These are phyloP conservation scores for Quercus engelmannii DNA, from an alignment of 306 rosid genomes.

Conservation along the genomic window DNA sequence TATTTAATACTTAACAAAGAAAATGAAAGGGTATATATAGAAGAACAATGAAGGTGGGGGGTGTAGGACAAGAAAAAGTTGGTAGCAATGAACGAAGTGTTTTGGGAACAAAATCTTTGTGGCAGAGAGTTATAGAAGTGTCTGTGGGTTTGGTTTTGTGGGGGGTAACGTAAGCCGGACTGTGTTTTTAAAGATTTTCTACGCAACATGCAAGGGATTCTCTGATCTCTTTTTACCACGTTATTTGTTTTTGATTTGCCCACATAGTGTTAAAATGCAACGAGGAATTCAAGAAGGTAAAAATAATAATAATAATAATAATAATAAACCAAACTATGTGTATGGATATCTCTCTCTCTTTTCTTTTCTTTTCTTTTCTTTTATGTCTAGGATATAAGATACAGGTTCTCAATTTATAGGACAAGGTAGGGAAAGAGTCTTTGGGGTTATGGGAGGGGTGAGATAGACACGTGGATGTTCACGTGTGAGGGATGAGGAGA, in stretches of 20 bases:
- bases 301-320: too few species aligned
- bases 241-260: not conserved
- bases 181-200: slow-evolving; percentile 60
- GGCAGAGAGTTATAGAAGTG: slow-evolving; percentile 40
- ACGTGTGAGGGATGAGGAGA: slow-evolving; percentile 35
- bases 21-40: not conserved
- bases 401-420: slow-evolving; percentile 61
- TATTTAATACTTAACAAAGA: not conserved
- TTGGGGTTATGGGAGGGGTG: not conserved
- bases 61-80: slow-evolving; percentile 1
- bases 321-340: not conserved
- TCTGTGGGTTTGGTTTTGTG: not conserved
- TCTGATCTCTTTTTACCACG: not conserved
- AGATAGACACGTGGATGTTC: slow-evolving; percentile 35
- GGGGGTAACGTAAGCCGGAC: slow-evolving; percentile 59
- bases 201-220: slow-evolving; percentile 53
- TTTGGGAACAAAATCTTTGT: slow-evolving; percentile 46
- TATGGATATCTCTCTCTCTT: slow-evolving; percentile 14
- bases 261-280: not conserved
- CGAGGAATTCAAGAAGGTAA: not conserved
- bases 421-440: slow-evolving; percentile 1
- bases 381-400: slow-evolving; percentile 36
- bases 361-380: not conserved
- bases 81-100: slow-evolving; percentile 1
- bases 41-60: not conserved